Conservation (phyloP, 305 asterid genomes). For the Fraxinus velutina region DNA sequence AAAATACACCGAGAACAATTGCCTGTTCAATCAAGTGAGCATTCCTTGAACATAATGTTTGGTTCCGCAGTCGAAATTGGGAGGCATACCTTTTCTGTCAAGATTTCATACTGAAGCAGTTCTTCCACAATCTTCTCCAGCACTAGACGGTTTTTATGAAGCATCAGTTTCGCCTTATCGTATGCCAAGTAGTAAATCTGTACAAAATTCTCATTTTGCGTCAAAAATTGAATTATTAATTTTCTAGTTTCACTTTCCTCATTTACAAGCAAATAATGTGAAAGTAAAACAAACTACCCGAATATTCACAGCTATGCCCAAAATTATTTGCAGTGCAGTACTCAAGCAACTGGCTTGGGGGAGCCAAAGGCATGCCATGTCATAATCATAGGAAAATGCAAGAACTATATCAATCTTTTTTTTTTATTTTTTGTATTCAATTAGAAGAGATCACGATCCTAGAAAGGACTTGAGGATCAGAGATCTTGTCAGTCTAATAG, state of each 20-base stretch:
- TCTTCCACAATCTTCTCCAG: constrained; percentile 87
- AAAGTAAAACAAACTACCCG: background rate
- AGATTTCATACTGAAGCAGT: constrained; percentile 69
- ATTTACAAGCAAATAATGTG: constrained; percentile 14
- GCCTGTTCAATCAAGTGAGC: background rate
- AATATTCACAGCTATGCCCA: background rate
- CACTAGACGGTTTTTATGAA: constrained; percentile 56
- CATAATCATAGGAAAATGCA: background rate
- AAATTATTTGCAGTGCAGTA: background rate
- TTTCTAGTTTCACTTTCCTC: constrained; percentile 3
- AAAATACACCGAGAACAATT: background rate
- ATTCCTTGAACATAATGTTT: background rate
- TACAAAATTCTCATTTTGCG: constrained; percentile 24
- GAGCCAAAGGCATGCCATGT: background rate
- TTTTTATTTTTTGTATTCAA: background rate
- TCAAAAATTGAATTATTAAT: background rate
- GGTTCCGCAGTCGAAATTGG: background rate
- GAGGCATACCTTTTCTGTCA: constrained; percentile 74
- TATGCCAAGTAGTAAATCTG: constrained; percentile 82
- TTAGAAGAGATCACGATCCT: background rate
- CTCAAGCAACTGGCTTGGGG: background rate
- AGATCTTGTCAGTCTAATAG: background rate
- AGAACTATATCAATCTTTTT: background rate
- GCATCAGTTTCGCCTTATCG: constrained; percentile 69
- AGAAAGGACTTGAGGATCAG: background rate